Base-by-base conservation (phyloP, 139 green algal species). In the Micractinium sp. region DNA sequence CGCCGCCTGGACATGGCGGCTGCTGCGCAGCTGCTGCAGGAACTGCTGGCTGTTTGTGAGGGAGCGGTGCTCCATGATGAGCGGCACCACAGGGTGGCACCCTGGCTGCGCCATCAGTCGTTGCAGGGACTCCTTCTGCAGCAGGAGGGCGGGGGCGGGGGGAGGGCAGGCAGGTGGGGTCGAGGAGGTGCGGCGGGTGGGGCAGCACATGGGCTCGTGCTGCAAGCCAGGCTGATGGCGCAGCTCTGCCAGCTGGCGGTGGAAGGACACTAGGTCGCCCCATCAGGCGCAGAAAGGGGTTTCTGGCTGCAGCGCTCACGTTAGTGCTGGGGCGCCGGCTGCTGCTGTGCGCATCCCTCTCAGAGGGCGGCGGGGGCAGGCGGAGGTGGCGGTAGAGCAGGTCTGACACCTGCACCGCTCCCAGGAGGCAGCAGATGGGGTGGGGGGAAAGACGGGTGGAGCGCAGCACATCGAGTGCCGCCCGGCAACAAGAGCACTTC, bases 61-160 rank as follows among this genome's bases (percentile, higher is more conserved):
- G 20, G 7, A 29, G 63, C 63, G 89, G 87, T 93, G 89, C 90
- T 98, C 91, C 85, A 95, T 69, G 61, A 98, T 94, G 78, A 95
- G 84, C 9, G 53, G 81, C 20, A 94, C 80, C 47, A 97, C 66
- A 3, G 84, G 81, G 85, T 97, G 93, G 82, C 56, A 47, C 9
- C 29, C n/a, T 0, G 35, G 56, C 89, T 85, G 69, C 13, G 76
- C 74, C 38, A 84, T 18, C 89, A 97, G 39, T 90, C 93, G 91
- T 85, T 95, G 76, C 7, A 97, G 83, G 20, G 94, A 91, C 88
- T 94, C 83, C 47, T 91, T 91, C 75, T 89, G 41, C 81, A 33
- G 41, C 2, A 78, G 19, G n/a, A 79, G 73, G 27, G 27, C n/a
- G 23, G n/a, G 33, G 16, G 35, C 33, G 41, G 3, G 74, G 74